Evolutionary conservation across 768 basidiomycete genomes (phyloP).

Genomic region (Candolleomyces eurysporus): DNA sequence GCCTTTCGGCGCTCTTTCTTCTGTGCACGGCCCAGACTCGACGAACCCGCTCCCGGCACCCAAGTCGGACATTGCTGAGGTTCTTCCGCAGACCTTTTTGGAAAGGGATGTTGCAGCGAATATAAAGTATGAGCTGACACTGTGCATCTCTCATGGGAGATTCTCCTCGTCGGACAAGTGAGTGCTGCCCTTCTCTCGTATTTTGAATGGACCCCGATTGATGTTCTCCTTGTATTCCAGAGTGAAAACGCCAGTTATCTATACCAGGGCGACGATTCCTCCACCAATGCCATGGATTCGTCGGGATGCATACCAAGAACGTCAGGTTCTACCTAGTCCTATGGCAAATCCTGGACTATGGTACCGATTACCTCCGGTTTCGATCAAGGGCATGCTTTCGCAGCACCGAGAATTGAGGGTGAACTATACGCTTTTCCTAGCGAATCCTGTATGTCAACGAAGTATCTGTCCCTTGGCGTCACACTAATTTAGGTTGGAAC

Average conservation of each 20-base stretch:
- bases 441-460: conserved; percentile 22
- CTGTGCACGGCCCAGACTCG: no score
- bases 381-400: neutral
- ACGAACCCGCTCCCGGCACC: no score
- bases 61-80: no score
- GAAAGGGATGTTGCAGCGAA: neutral
- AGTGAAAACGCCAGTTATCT: neutral
- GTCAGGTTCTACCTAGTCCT: neutral
- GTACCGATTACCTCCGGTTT: neutral
- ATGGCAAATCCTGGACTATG: neutral
- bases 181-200: neutral
- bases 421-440: conserved; percentile 20
- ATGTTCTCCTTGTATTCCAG: neutral
- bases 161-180: neutral
- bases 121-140: neutral
- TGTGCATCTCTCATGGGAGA: neutral
- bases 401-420: neutral
- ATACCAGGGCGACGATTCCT: neutral
- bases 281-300: neutral
- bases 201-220: neutral
- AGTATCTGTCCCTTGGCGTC: neutral
- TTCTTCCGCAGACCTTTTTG: conserved; percentile 1
- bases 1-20: no score
- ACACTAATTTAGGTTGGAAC: neutral
- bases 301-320: neutral